Evolutionary conservation across 306 rosid species (phyloP).

Genomic region (Alnus glutinosa): DNA sequence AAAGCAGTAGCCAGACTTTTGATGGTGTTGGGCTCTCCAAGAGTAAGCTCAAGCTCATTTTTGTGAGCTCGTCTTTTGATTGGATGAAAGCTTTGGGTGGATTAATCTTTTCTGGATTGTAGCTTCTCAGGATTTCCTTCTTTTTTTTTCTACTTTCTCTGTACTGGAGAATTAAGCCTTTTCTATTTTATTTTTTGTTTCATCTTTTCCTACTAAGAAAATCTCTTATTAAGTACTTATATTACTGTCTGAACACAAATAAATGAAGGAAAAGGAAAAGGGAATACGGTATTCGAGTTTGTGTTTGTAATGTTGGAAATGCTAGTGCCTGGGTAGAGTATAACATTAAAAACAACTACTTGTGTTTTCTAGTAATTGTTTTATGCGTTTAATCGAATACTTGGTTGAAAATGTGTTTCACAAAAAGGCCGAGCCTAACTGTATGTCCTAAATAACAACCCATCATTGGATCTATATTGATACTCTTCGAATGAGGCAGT

Average conservation of each 20-base stretch:
- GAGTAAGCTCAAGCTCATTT: not conserved
- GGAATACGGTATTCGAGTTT: not conserved
- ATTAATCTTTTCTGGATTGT: not conserved
- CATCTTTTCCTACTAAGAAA: not conserved
- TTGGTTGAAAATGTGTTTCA: not conserved
- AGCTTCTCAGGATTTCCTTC: not conserved
- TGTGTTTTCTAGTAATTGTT: not conserved
- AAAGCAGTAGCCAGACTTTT: not conserved
- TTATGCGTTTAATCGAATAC: not conserved
- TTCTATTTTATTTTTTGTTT: not conserved
- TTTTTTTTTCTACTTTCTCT: not conserved
- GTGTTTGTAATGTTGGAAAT: not conserved
- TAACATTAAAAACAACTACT: not conserved
- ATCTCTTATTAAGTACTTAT: not conserved
- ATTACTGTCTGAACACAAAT: not conserved
- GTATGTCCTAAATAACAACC: not conserved
- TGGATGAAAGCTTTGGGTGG: not conserved
- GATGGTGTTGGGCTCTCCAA: not conserved
- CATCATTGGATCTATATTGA: slow-evolving; percentile 12
- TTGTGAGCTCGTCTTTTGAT: not conserved
- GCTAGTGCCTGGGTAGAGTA: not conserved
- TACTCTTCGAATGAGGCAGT: slow-evolving; percentile 1
- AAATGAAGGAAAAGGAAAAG: not conserved
- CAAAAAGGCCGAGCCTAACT: not conserved
- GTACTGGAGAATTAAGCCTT: not conserved